Base-by-base conservation (phyloP, 2,329 filamentous ascomycete genomes). In the Fusarium annulatum region DNA sequence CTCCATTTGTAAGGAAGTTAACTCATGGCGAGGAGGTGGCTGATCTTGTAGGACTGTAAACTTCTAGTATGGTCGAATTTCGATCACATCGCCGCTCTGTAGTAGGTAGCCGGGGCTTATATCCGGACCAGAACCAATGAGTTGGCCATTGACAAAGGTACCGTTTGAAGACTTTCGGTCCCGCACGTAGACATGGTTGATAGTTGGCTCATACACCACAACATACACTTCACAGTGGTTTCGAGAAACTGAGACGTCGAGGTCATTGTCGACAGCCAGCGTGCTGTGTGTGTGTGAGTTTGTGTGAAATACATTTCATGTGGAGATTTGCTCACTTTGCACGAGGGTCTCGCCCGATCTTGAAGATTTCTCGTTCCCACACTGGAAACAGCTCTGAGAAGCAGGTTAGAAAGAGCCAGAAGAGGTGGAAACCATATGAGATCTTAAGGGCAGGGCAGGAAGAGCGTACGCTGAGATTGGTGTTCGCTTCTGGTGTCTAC, bases 141-240 rank as follows among this genome's bases (percentile, higher is more conserved):
- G 79, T 2, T 76, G 55, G 2, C 79, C 82, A 64, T 90, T 88
- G 42, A 90, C 84, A 58, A 82, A 86, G 1, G 88, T 90, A 5
- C 88, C 88, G 61, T 87, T 87, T 21, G 80, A 81, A 9, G 88
- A 90, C 59, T 85, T 85, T 30, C 86, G 84, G 72, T 91, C 89
- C 19, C 88, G 86, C 34, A 89, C 87, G 70, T 89, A 90, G 45
- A 90, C 79, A 61, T 88, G 79, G 49, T 81, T 81, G 72, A 79
- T 62, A 14, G 78, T 79, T 26, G 79, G 77, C 49, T 89, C 87
- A 67, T 89, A 88, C 15, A 85, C 77, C 45, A 90, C 80, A 3
- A 85, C 86, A 76, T 89, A 90, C 38, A 90, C 81, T 72, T 89
- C 86, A 71, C 88, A 87, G 61, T 90, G 88, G 33, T 84, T 82